These are phyloP conservation scores for Saitozyma podzolica DNA, from an alignment of 768 basidiomycete species.

Conservation along the genomic window DNA sequence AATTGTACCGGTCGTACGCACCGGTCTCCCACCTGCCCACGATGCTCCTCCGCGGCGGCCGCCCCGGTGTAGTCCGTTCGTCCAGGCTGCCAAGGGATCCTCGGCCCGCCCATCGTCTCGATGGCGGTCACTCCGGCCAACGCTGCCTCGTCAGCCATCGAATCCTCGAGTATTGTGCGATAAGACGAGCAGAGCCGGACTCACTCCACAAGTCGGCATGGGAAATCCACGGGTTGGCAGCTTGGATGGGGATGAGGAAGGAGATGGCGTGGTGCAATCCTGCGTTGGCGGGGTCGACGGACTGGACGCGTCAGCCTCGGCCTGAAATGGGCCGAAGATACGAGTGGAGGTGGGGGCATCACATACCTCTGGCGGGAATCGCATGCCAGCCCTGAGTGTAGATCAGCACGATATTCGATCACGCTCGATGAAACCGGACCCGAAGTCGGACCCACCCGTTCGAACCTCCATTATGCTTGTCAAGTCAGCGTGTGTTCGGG, in stretches of 20 bases:
- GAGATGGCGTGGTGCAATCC: conserved; percentile 51
- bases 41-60: conserved; percentile 43
- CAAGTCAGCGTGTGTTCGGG: background rate
- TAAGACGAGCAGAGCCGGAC: conserved; percentile 8
- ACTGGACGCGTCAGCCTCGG: conserved; percentile 19
- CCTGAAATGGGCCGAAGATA: background rate
- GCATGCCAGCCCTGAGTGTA: conserved; percentile 44
- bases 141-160: conserved; percentile 50
- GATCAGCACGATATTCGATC: too few species aligned
- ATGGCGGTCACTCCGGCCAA: conserved; percentile 52
- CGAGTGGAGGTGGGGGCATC: background rate
- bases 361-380: conserved; percentile 46
- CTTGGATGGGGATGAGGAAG: conserved; percentile 51
- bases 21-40: conserved; percentile 47
- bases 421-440: too few species aligned
- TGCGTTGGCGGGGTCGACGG: conserved; percentile 46
- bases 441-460: conserved; percentile 27
- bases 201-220: conserved; percentile 50
- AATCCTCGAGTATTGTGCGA: background rate
- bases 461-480: conserved; percentile 47
- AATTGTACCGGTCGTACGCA: conserved; percentile 4
- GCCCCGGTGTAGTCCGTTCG: conserved; percentile 49
- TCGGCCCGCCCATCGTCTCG: conserved; percentile 49
- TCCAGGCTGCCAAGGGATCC: conserved; percentile 51
- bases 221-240: conserved; percentile 52